A percentile compares a stretch with the other conserved stretches of the same genome.
phyloP scores from a whole-genome alignment of 208 protist genomes.

The Trypanosoma melophagium region DNA sequence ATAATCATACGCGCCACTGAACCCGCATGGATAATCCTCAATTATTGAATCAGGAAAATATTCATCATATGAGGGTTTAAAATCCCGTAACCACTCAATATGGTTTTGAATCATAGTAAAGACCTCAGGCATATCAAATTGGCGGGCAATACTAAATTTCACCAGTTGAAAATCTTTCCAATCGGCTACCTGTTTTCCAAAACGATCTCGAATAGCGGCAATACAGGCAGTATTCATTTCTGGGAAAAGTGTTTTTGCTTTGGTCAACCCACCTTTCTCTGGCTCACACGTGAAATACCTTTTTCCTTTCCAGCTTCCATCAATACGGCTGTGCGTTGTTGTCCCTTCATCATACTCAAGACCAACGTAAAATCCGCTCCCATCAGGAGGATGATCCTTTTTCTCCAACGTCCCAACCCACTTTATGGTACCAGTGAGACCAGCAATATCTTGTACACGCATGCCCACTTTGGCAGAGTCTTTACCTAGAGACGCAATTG shows the following conservation, averaged over 20 bases:
- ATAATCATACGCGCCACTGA: slow-evolving; percentile 61
- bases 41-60: slow-evolving; percentile 70
- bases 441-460: slow-evolving; percentile 80
- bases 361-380: slow-evolving; percentile 49
- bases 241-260: slow-evolving; percentile 43
- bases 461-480: slow-evolving; percentile 52
- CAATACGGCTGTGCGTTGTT: slow-evolving; percentile 38
- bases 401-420: slow-evolving; percentile 68
- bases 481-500: slow-evolving; percentile 15
- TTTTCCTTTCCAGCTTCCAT: slow-evolving; percentile 58
- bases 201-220: slow-evolving; percentile 45
- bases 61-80: slow-evolving; percentile 61
- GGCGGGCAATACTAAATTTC: slow-evolving; percentile 83
- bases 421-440: slow-evolving; percentile 53
- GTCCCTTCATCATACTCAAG: slow-evolving; percentile 73
- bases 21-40: slow-evolving; percentile 74
- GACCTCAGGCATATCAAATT: slow-evolving; percentile 77
- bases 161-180: slow-evolving; percentile 84
- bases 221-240: slow-evolving; percentile 61
- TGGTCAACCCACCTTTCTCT: slow-evolving; percentile 46
- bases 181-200: slow-evolving; percentile 53
- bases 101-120: slow-evolving; percentile 77
- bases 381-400: slow-evolving; percentile 47
- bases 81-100: slow-evolving; percentile 61
- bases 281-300: slow-evolving; percentile 56